Conservation (phyloP, 2,329 filamentous ascomycete species). For the Penicillium hordei region DNA sequence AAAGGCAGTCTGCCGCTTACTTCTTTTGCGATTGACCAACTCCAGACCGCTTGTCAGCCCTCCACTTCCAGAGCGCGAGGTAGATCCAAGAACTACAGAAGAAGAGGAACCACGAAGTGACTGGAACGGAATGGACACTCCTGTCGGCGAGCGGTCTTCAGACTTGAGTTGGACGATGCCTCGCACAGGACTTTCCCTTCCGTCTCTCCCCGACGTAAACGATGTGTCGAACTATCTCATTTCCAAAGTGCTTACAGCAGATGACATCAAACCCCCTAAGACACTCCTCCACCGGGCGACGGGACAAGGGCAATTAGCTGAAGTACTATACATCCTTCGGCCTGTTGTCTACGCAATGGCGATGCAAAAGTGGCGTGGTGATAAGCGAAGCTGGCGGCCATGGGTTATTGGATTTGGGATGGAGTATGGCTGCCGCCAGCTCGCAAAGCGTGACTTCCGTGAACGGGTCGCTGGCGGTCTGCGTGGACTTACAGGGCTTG, state of each 20-base stretch:
- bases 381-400: slow-evolving; percentile 82
- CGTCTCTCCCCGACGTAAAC: slow-evolving; percentile 73
- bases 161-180: slow-evolving; percentile 80
- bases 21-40: slow-evolving; percentile 79
- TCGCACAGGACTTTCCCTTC: slow-evolving; percentile 82
- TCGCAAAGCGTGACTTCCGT: slow-evolving; percentile 67
- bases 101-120: slow-evolving; percentile 42
- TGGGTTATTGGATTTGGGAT: slow-evolving; percentile 85
- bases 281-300: slow-evolving; percentile 73
- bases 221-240: slow-evolving; percentile 87
- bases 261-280: slow-evolving; percentile 92
- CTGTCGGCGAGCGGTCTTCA: slow-evolving; percentile 42
- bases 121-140: slow-evolving; percentile 51
- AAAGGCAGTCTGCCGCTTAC: slow-evolving; percentile 79
- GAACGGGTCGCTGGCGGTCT: slow-evolving; percentile 67
- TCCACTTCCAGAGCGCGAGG: slow-evolving; percentile 80
- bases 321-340: slow-evolving; percentile 86
- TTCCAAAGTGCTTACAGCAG: slow-evolving; percentile 85
- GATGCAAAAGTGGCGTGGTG: slow-evolving; percentile 68
- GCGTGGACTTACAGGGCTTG: slow-evolving; percentile 75
- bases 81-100: slow-evolving; percentile 63
- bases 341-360: slow-evolving; percentile 84
- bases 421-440: slow-evolving; percentile 84
- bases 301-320: slow-evolving; percentile 77
- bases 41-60: slow-evolving; percentile 80